These are phyloP conservation scores for Phyllosticta capitalensis DNA, from an alignment of 2,329 filamentous ascomycete genomes.

Conservation along the genomic window DNA sequence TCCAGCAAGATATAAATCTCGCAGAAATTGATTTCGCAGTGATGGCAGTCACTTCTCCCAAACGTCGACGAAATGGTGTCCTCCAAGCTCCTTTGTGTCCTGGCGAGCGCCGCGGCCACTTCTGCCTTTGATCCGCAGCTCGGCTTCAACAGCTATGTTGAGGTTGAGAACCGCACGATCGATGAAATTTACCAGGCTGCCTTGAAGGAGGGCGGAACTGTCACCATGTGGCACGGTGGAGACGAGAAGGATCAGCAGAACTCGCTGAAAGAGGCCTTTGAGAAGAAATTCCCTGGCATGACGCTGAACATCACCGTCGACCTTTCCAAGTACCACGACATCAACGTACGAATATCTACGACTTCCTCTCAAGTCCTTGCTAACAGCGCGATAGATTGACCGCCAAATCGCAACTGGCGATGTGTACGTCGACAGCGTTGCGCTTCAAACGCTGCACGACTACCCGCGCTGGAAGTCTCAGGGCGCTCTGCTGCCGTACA, in stretches of 20 bases:
- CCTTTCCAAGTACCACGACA: conserved; percentile 47
- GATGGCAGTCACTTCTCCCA: too few relatives aligned
- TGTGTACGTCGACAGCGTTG: conserved; percentile 34
- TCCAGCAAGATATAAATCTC: too few relatives aligned
- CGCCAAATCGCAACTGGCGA: conserved; percentile 31
- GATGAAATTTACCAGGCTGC: conserved; percentile 43
- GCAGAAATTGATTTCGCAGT: too few relatives aligned
- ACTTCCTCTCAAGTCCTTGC: neutral
- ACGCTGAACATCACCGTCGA: conserved; percentile 46
- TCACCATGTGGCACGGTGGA: conserved; percentile 43
- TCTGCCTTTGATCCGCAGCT: conserved; percentile 5
- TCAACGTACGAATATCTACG: conserved; percentile 12
- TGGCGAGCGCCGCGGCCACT: neutral
- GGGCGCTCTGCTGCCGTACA: conserved; percentile 41
- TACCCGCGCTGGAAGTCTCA: conserved; percentile 43
- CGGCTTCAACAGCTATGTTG: conserved; percentile 6
- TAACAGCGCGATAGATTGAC: conserved; percentile 26
- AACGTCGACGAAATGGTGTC: conserved; percentile 1
- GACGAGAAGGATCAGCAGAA: conserved; percentile 36
- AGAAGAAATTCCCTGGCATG: conserved; percentile 40
- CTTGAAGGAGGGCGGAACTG: conserved; percentile 36
- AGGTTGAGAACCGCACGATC: conserved; percentile 37
- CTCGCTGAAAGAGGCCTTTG: conserved; percentile 35
- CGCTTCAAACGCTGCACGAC: conserved; percentile 44
- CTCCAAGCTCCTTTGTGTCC: neutral